A percentile compares a stretch with the other conserved stretches of the same genome.
These are phyloP conservation scores for Penstemon davidsonii DNA, from an alignment of 257 asterid species.

Conservation along the genomic window DNA sequence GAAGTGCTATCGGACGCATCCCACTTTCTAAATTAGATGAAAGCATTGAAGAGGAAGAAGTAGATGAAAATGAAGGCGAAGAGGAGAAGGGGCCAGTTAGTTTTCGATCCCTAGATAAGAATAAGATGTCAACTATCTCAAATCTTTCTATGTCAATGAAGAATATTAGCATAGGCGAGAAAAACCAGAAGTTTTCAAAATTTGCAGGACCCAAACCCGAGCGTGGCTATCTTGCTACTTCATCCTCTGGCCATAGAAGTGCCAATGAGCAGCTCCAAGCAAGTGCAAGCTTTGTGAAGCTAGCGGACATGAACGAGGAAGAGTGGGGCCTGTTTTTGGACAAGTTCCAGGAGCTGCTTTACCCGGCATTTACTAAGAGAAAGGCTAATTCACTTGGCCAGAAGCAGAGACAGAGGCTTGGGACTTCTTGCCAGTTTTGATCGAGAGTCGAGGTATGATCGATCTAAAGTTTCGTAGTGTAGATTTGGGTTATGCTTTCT, in stretches of 20 bases:
- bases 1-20: slow-evolving; percentile 48
- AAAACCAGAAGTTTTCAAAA: slow-evolving; percentile 51
- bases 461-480: slow-evolving; percentile 35
- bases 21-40: slow-evolving; percentile 71
- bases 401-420: slow-evolving; percentile 91
- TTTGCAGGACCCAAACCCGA: slow-evolving; percentile 50
- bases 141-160: slow-evolving; percentile 64
- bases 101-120: slow-evolving; percentile 33
- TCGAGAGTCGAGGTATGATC: slow-evolving; percentile 35
- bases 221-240: slow-evolving; percentile 38
- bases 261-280: slow-evolving; percentile 95
- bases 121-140: slow-evolving; percentile 35
- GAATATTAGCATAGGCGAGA: slow-evolving; percentile 57
- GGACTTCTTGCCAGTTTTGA: slow-evolving; percentile 99
- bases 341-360: slow-evolving; percentile 75
- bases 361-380: slow-evolving; percentile 71
- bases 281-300: slow-evolving; percentile 77
- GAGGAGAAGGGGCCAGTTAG: slow-evolving; percentile 39
- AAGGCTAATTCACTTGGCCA: slow-evolving; percentile 57
- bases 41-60: slow-evolving; percentile 64
- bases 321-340: slow-evolving; percentile 83
- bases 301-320: slow-evolving; percentile 80
- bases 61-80: slow-evolving; percentile 52
- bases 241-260: slow-evolving; percentile 82
- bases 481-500: slow-evolving; percentile 39